Base-by-base conservation (phyloP, 2,329 filamentous ascomycete genomes). In the Alternaria postmessia region DNA sequence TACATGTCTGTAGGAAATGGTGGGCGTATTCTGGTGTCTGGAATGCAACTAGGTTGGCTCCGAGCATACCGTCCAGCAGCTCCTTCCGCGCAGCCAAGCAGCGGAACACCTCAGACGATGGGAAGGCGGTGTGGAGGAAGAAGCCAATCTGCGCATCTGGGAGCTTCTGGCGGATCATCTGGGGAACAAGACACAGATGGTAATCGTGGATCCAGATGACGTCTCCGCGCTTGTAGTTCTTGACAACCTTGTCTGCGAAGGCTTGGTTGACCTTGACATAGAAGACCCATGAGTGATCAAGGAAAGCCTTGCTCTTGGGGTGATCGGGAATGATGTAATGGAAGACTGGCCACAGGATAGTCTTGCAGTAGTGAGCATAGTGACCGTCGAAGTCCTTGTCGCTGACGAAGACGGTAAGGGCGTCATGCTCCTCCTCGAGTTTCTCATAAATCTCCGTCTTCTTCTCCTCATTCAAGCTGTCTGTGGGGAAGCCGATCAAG, bases 251-350 rank as follows among this genome's bases (percentile, higher is more conserved):
- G 76, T 97, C 91, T 32, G 94, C 94, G 79, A 98, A 97, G 3
- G 91, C 92, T 78, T 95, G 91, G 81, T 97, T 97, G 74, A 97
- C 86, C 54, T 92, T 92, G 75, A 93, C 91, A 72, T 98, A 98
- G 82, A 92, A 96, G 68, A 93, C 87, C 93, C 94, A 98, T 0
- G 94, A 97, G 79, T 98, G 94, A 70, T 98, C 94, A 78, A 96
- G 91, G 77, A 97, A 98, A 0, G 94, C 94, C 63, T 98, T 98
- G 87, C 93, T 97, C 84, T 97, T 97, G 26, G 94, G 94, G 75
- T 96, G 96, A 76, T 98, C 95, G 0, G 94, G 95, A 61, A 98
- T 96, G 79, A 97, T 94, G 78, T 98, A 98, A 80, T 98, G 94
- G 79, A 98, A 96, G 61, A 97, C 94, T 1, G 94, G 94, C 94